A percentile compares a stretch with the other conserved stretches of the same genome.
These are phyloP conservation scores for Pseudohalonectria lignicola DNA, from an alignment of 2,329 filamentous ascomycete species.

Conservation along the genomic window DNA sequence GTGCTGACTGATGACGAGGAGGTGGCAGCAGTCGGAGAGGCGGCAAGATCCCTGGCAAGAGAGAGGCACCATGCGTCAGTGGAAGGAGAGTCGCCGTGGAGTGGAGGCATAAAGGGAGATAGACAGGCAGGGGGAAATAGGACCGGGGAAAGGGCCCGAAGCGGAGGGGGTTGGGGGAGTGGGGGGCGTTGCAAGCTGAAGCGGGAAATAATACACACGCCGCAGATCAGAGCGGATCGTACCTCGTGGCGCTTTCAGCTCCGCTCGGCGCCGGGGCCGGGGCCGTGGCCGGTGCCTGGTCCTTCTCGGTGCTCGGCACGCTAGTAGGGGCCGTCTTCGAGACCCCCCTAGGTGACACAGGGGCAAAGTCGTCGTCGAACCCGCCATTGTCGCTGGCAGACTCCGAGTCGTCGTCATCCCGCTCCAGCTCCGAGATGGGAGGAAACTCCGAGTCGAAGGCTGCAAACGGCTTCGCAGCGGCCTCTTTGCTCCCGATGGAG, in stretches of 20 bases:
- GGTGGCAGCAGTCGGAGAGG: conserved; percentile 12
- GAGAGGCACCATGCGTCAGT: too few relatives aligned
- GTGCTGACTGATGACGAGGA: conserved; percentile 3
- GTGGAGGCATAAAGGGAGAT: too few relatives aligned
- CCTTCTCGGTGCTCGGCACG: too few relatives aligned
- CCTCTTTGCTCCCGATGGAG: conserved; percentile 18
- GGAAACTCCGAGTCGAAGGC: conserved; percentile 73
- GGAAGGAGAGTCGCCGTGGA: too few relatives aligned
- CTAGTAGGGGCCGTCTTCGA: conserved; percentile 14
- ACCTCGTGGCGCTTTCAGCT: conserved; percentile 4
- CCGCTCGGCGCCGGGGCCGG: not conserved
- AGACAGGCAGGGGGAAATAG: too few relatives aligned
- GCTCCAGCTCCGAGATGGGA: conserved; percentile 77
- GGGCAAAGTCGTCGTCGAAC: conserved; percentile 88
- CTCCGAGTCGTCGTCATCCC: conserved; percentile 76
- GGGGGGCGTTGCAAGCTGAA: too few relatives aligned
- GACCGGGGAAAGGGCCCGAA: too few relatives aligned
- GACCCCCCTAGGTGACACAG: conserved; percentile 34
- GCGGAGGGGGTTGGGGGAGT: too few relatives aligned
- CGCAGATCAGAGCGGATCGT: not conserved
- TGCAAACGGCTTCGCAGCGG: conserved; percentile 6
- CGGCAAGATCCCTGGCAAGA: conserved; percentile 2
- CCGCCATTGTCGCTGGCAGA: conserved; percentile 60
- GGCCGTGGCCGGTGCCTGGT: too few relatives aligned
- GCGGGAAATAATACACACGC: conserved; percentile 3